Evolutionary conservation across 306 rosid genomes (phyloP).

Genomic region (Begonia masoniana): DNA sequence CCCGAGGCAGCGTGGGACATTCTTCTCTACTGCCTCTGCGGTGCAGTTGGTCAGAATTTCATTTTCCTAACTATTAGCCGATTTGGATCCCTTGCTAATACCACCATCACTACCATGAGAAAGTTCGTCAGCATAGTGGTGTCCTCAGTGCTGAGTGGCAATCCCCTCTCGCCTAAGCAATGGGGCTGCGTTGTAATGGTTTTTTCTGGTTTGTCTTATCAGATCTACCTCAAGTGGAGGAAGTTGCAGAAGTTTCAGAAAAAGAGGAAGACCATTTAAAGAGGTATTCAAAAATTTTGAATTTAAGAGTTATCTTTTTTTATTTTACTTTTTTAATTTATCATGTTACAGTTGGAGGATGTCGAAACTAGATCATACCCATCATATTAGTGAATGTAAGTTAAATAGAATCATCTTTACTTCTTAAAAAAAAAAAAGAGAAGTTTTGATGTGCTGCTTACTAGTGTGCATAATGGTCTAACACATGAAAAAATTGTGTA

Average conservation of each 20-base stretch:
- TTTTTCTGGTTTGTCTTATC: constrained; percentile 86
- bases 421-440: background rate
- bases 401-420: background rate
- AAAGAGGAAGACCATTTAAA: constrained; percentile 65
- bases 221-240: constrained; percentile 82
- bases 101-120: constrained; percentile 95
- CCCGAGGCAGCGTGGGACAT: constrained; percentile 98
- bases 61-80: constrained; percentile 89
- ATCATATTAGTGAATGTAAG: background rate
- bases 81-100: constrained; percentile 89
- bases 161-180: constrained; percentile 82
- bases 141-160: constrained; percentile 85
- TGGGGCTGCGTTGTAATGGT: constrained; percentile 91
- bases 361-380: background rate
- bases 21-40: constrained; percentile 75
- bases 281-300: constrained; percentile 7
- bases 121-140: constrained; percentile 94
- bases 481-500: too few species aligned
- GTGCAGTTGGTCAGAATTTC: constrained; percentile 96
- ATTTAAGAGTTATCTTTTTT: too few species aligned
- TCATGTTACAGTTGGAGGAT: background rate
- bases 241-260: constrained; percentile 48
- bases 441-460: background rate
- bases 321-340: background rate
- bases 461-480: too few species aligned